Percentiles rank a stretch among this genome's conserved stretches.
Conservation (phyloP, 129 eudicot genomes). For the Centrapalus pauciflorus region DNA sequence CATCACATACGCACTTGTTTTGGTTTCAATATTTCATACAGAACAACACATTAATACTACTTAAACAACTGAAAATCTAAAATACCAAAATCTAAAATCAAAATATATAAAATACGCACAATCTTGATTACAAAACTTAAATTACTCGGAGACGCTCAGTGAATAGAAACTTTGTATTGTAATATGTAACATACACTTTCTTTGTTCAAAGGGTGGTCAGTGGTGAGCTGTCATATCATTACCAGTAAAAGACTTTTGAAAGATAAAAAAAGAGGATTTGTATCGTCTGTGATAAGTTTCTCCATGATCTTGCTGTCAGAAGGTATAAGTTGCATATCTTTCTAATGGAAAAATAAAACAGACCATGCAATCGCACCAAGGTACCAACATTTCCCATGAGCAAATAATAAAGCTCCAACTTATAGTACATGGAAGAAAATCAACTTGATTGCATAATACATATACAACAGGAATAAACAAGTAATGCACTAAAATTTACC, state of each 20-base stretch:
- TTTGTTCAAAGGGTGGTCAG: not conserved
- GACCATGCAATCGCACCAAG: not conserved
- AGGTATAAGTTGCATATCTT: not conserved
- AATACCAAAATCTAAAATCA: no score
- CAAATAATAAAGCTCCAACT: not conserved
- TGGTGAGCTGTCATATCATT: not conserved
- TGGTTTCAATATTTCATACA: no score
- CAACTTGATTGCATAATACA: slow-evolving; percentile 9
- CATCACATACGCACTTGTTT: no score
- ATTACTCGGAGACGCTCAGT: no score
- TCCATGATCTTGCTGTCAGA: not conserved
- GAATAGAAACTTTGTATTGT: not conserved
- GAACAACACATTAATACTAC: no score
- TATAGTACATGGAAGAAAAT: not conserved
- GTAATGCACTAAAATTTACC: slow-evolving; percentile 34
- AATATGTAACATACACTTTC: not conserved
- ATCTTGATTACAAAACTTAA: no score
- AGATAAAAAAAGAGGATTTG: not conserved
- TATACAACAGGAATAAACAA: not conserved
- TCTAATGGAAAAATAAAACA: not conserved
- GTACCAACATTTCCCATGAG: slow-evolving; percentile 3
- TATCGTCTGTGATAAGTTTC: not conserved
- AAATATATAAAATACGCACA: no score
- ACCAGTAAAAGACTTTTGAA: not conserved
- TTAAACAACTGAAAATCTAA: no score